A percentile compares a stretch with the other conserved stretches of the same genome.
Evolutionary conservation across 1,284 basidiomycete genomes (phyloP).

Genomic region (Papiliotrema fonsecae): DNA sequence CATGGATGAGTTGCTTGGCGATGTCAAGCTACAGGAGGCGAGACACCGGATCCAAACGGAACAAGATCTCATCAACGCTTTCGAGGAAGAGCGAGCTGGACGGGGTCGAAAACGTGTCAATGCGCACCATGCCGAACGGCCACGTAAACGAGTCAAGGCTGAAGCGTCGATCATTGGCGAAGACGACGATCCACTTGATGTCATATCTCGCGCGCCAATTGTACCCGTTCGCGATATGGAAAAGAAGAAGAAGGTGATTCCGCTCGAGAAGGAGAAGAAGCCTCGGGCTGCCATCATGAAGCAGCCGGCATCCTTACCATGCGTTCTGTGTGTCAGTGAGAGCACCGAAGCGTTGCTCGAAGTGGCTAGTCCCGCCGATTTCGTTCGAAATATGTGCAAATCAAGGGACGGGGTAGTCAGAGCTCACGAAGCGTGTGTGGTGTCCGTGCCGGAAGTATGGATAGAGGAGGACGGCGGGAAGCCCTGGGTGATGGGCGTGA

Average conservation of each 20-base stretch:
- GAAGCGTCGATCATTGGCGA: conserved; percentile 1
- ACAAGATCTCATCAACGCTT: conserved; percentile 27
- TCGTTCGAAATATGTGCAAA: conserved; percentile 20
- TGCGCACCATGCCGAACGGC: neutral
- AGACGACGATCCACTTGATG: neutral
- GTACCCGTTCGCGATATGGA: conserved; percentile 5
- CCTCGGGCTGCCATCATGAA: conserved; percentile 2
- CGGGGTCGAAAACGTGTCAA: conserved; percentile 7
- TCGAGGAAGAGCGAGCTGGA: conserved; percentile 20
- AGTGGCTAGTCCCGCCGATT: conserved; percentile 48
- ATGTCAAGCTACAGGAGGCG: conserved; percentile 43
- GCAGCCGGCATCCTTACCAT: conserved; percentile 54
- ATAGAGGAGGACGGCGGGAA: conserved; percentile 58
- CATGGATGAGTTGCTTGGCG: conserved; percentile 70
- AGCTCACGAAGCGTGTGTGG: conserved; percentile 62
- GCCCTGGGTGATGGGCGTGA: conserved; percentile 58
- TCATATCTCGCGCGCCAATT: neutral
- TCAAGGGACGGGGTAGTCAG: conserved; percentile 50
- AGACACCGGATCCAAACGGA: conserved; percentile 10
- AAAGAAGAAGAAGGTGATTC: conserved; percentile 3
- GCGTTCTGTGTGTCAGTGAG: conserved; percentile 71
- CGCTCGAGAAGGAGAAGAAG: conserved; percentile 13
- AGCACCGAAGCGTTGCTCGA: conserved; percentile 58
- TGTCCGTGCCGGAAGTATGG: conserved; percentile 78
- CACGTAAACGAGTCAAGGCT: neutral